Evolutionary conservation across 176 grass and related monocot genomes (phyloP).

Genomic region (Hyparrhenia diplandra): DNA sequence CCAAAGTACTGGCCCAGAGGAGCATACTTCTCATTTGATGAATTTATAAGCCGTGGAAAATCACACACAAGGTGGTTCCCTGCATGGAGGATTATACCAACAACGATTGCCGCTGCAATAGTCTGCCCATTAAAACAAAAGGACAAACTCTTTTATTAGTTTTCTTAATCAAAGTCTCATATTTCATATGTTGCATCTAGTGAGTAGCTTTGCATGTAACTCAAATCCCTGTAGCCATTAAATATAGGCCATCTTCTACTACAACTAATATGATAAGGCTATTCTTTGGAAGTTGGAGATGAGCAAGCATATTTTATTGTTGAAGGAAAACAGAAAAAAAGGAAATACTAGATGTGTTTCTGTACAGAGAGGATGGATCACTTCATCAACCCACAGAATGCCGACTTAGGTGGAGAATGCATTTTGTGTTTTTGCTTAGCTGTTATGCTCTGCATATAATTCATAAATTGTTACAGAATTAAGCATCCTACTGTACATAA

Average conservation of each 20-base stretch:
- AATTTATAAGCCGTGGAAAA: slow-evolving; percentile 73
- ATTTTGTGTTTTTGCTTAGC: background rate
- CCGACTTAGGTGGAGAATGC: background rate
- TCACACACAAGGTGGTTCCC: slow-evolving; percentile 88
- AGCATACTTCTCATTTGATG: slow-evolving; percentile 60
- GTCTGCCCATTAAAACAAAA: slow-evolving; percentile 56
- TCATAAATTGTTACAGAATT: background rate
- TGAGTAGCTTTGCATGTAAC: background rate
- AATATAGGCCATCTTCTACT: background rate
- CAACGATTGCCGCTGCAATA: slow-evolving; percentile 86
- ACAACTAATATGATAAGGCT: background rate
- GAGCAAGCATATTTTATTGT: background rate
- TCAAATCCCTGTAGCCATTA: background rate
- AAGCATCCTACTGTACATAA: background rate
- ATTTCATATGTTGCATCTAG: background rate
- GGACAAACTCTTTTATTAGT: background rate
- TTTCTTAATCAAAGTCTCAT: slow-evolving; percentile 3
- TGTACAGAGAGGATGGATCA: background rate
- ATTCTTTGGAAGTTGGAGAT: background rate
- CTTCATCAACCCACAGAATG: background rate
- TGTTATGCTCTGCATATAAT: background rate
- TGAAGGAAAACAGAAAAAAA: background rate
- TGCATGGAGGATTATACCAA: slow-evolving; percentile 89
- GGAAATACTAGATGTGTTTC: background rate
- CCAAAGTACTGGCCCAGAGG: slow-evolving; percentile 67